Base-by-base conservation (phyloP, 2,329 filamentous ascomycete genomes). In the Thelonectria olida region DNA sequence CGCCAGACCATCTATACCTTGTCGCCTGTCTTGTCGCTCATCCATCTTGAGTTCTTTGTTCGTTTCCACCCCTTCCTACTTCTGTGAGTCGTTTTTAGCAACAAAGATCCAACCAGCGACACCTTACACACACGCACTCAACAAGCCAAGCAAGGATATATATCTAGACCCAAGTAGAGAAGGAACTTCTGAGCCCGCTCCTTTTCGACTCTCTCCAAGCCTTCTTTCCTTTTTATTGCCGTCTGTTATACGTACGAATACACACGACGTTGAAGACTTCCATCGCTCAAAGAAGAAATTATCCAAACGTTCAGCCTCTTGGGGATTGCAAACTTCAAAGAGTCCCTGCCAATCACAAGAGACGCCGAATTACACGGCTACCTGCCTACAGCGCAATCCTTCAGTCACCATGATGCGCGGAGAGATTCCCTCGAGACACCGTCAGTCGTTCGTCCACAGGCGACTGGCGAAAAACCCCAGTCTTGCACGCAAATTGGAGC, bases 401-500 rank as follows among this genome's bases (percentile, higher is more conserved):
- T 44, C 36, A 50, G 17, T 54, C 71, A 74, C 59, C 42, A 78
- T 76, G 75, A 72, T 72, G 66, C 73, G 70, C 67, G 72, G 72
- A 61, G 69, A 76, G 64, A 72, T 76, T 27, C 72, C 71, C 49
- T 67, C 72, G 45, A 68, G 72, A 67, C 70, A 71, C 78, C 68
- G 73, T 73, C 63, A 70, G 61, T 56, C 66, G 27, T 71, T 73
- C 39, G 58, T 61, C 45, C 74, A 71, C 49, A 72, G 75, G 49
- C 72, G 74, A 8, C 74, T 82, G 6, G 76, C 77, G 58, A 75
- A 72, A 61, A 83, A 83, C 75, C 83, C 84, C 0, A 81, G 76
- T 7, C 83, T 93, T 63, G 78, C 80, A 8, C 75, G 81, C 63
- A 92, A 92, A 72, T 82, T 93, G 59, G 71, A 79, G 22, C 85